Conservation (phyloP, 208 protist genomes). For the Trypanosoma congolense region DNA sequence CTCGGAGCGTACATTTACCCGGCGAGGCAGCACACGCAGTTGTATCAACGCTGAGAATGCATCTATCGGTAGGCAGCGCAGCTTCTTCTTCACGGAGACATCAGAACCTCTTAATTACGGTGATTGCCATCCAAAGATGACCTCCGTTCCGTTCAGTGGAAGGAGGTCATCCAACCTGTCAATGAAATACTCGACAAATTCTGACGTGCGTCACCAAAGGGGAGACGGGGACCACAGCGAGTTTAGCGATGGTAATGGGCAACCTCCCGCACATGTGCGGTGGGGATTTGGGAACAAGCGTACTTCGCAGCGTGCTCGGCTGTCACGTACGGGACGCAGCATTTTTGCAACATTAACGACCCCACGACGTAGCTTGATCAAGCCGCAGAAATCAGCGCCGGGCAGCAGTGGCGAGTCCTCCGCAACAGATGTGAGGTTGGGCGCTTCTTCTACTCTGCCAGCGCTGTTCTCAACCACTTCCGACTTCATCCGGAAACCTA, state of each 20-base stretch:
- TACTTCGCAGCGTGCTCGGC: slow-evolving; percentile 9
- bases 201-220: too few species aligned
- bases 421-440: too few species aligned
- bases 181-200: too few species aligned
- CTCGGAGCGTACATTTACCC: not conserved
- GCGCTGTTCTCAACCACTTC: too few species aligned
- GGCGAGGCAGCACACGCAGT: not conserved
- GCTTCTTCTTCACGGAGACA: slow-evolving; percentile 7
- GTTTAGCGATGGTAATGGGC: too few species aligned
- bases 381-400: too few species aligned
- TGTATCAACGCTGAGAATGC: not conserved
- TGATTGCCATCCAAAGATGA: not conserved
- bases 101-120: not conserved
- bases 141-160: too few species aligned
- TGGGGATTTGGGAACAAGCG: slow-evolving; percentile 14
- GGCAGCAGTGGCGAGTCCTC: too few species aligned
- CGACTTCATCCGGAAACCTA: too few species aligned
- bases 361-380: not conserved
- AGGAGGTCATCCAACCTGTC: too few species aligned
- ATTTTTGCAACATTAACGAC: not conserved
- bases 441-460: too few species aligned
- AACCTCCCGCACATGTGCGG: not conserved
- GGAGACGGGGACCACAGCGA: too few species aligned
- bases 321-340: slow-evolving; percentile 14
- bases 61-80: not conserved